These are phyloP conservation scores for Coelastrella sp. DNA, from an alignment of 139 green algal genomes.

Conservation along the genomic window DNA sequence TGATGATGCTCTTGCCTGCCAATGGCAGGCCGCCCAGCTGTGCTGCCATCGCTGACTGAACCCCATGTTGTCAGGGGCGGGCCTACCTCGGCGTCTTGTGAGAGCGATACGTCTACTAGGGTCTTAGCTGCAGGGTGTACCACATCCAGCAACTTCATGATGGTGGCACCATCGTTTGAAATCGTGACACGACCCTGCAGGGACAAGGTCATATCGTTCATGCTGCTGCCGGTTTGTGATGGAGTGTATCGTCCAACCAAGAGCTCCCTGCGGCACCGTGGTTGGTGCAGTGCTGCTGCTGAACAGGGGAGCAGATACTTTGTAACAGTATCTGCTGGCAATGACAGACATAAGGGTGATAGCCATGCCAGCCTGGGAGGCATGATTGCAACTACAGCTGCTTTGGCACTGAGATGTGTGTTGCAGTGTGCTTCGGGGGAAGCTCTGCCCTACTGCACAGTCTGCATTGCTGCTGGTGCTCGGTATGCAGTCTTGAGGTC, in stretches of 20 bases:
- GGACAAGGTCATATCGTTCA: background rate
- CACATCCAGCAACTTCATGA: slow-evolving; percentile 99
- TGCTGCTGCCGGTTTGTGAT: background rate
- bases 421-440: no score
- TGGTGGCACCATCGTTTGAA: slow-evolving; percentile 98
- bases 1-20: background rate
- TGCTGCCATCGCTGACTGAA: no score
- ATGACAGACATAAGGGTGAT: no score
- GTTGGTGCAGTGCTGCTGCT: background rate
- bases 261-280: no score
- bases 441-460: no score
- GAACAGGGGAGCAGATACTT: no score
- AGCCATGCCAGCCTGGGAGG: no score
- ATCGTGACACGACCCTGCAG: slow-evolving; percentile 92
- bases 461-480: background rate
- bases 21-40: background rate
- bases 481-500: background rate
- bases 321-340: no score
- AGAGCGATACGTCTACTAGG: slow-evolving; percentile 96
- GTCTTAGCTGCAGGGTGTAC: slow-evolving; percentile 98
- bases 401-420: no score
- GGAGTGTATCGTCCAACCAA: no score
- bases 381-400: no score
- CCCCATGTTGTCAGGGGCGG: no score
- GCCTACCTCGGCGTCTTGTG: slow-evolving; percentile 93